Conservation (phyloP, 495 filamentous ascomycete genomes). For the Talaromyces borbonicus region DNA sequence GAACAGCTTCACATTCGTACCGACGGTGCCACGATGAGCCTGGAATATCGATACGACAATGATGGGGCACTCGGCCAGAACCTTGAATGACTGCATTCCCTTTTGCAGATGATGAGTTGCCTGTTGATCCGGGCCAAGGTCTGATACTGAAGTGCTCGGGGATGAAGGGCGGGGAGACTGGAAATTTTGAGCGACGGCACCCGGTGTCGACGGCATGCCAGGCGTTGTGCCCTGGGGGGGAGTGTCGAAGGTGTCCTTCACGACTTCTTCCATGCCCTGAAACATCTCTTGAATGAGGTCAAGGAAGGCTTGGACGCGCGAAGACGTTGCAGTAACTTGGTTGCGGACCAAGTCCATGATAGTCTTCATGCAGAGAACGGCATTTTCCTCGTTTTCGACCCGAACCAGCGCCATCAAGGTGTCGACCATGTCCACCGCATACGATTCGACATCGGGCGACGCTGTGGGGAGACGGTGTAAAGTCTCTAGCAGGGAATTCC, state of each 20-base stretch:
- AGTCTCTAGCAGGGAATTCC: slow-evolving; percentile 88
- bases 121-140: slow-evolving; percentile 72
- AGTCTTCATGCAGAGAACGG: slow-evolving; percentile 92
- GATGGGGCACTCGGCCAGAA: slow-evolving; percentile 93
- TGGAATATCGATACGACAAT: slow-evolving; percentile 99
- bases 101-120: slow-evolving; percentile 67
- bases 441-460: slow-evolving; percentile 75
- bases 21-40: slow-evolving; percentile 68
- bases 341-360: slow-evolving; percentile 93
- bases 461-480: slow-evolving; percentile 81
- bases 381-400: slow-evolving; percentile 96
- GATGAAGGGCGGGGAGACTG: slow-evolving; percentile 86
- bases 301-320: slow-evolving; percentile 81
- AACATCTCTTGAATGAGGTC: slow-evolving; percentile 93
- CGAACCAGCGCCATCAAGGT: slow-evolving; percentile 78
- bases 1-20: slow-evolving; percentile 81
- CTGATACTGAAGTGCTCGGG: slow-evolving; percentile 67
- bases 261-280: slow-evolving; percentile 83
- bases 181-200: slow-evolving; percentile 58
- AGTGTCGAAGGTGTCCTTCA: slow-evolving; percentile 85
- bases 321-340: slow-evolving; percentile 68
- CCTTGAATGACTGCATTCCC: slow-evolving; percentile 98
- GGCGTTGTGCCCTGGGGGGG: slow-evolving; percentile 52
- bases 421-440: slow-evolving; percentile 77
- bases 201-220: slow-evolving; percentile 67